Percentiles rank a stretch among this genome's conserved stretches.
Evolutionary conservation across 257 asterid genomes (phyloP).

Genomic region (Craterostigma plantagineum): DNA sequence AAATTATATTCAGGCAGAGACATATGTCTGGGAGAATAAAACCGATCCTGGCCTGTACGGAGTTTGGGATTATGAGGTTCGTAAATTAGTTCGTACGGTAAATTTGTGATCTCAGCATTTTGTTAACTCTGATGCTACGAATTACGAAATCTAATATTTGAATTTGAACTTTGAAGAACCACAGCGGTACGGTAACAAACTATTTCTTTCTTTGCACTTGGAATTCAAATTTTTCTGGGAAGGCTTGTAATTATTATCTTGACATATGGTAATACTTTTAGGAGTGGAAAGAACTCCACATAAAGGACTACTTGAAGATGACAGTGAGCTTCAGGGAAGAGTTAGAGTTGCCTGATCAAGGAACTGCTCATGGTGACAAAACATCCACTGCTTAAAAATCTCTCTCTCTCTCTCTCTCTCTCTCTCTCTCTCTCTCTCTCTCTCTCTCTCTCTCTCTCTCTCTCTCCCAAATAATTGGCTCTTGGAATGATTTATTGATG

Average conservation of each 20-base stretch:
- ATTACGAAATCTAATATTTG: neutral
- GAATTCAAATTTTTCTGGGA: neutral
- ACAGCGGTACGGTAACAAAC: neutral
- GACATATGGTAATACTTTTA: slow-evolving; percentile 3
- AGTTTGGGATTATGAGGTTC: slow-evolving; percentile 67
- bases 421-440: too few species aligned
- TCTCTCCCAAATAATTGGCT: too few species aligned
- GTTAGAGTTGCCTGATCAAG: slow-evolving; percentile 33
- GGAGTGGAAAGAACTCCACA: slow-evolving; percentile 61
- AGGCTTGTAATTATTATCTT: slow-evolving; percentile 1
- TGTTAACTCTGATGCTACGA: too few species aligned
- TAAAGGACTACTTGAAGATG: slow-evolving; percentile 46
- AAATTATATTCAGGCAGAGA: slow-evolving; percentile 27
- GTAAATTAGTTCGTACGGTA: too few species aligned
- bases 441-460: too few species aligned
- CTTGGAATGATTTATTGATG: too few species aligned
- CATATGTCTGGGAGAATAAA: slow-evolving; percentile 53
- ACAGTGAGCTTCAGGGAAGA: slow-evolving; percentile 36
- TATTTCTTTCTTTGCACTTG: neutral
- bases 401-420: too few species aligned
- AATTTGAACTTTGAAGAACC: neutral
- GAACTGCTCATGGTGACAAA: slow-evolving; percentile 6
- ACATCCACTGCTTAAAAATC: too few species aligned
- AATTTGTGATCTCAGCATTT: too few species aligned
- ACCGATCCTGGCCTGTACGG: slow-evolving; percentile 52